Base-by-base conservation (phyloP, 1,139 yeast species). In the Protomyces arabidopsidicola region DNA sequence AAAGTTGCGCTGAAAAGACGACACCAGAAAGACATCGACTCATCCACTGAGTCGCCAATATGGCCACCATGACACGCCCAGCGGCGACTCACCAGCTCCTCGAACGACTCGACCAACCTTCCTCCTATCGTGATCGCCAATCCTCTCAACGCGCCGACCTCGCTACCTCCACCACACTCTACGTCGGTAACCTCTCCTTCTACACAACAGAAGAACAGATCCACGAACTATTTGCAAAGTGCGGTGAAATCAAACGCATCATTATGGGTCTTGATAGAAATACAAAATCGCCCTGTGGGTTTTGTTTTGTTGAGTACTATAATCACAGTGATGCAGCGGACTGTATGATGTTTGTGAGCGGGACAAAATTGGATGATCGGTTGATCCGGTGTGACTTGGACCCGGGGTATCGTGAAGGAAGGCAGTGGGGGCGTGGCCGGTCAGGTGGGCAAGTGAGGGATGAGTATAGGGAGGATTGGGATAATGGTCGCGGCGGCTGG, bases 141-240 rank as follows among this genome's bases (percentile, higher is more conserved):
- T 51, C 60, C n/a, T 22, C 35, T 31, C 35, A 57, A 12, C 48
- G 48, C 48, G 56, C 51, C n/a, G 62, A 58, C 31, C 52, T 58
- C 2, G n/a, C 56, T 22, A 45, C 18, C 9, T 64, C 90, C 66
- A 80, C 84, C 34, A 90, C 98, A 0, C 81, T 91, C 1, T 91
- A 91, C 71, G 93, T 91, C 51, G 98, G 98, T 4, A 90, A 89
- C 72, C 72, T 86, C 67, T 72, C 68, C 52, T 89, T 88, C 71
- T 88, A 86, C 75, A 90, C 97, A 1, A 87, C 96, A 0, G 98
- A 93, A 74, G 98, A 93, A 73, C 97, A 91, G 73, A 83, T 91
- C 31, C 87, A 86, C 72, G 98, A 90, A 73, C 77, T 91, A 61
- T 90, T 91, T 72, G 82, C 86, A 70, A 86, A 86, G 71, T 84